These are phyloP conservation scores for Arthrobotrys sinensis DNA, from an alignment of 2,329 filamentous ascomycete genomes.

Conservation along the genomic window DNA sequence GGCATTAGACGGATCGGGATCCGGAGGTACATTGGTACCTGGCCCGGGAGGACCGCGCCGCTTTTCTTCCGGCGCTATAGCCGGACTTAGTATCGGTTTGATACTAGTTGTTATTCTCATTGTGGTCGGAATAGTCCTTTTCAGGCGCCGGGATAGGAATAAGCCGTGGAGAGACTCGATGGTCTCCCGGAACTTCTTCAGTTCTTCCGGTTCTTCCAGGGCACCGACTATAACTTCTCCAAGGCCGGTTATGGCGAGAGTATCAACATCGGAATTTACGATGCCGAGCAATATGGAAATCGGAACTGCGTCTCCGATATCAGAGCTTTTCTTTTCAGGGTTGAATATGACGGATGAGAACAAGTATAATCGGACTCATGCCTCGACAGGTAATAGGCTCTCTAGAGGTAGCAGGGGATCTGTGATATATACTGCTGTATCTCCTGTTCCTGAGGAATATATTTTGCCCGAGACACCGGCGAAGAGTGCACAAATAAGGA, in stretches of 20 bases:
- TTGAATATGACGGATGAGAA: conserved; percentile 43
- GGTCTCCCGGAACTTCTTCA: neutral
- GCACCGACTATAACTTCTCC: conserved; percentile 26
- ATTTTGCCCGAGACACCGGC: conserved; percentile 36
- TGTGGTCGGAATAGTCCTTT: conserved; percentile 2
- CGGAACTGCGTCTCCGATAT: conserved; percentile 36
- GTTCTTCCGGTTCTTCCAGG: conserved; percentile 4
- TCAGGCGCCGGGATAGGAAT: conserved; percentile 3
- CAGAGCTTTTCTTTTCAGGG: conserved; percentile 49
- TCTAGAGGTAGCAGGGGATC: conserved; percentile 46
- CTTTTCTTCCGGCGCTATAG: conserved; percentile 36
- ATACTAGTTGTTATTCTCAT: conserved; percentile 9
- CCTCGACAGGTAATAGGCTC: conserved; percentile 14
- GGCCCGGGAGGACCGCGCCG: neutral
- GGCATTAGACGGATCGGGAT: neutral
- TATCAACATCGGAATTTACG: conserved; percentile 17
- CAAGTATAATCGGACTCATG: neutral
- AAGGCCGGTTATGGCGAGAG: conserved; percentile 15
- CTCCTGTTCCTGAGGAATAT: conserved; percentile 56
- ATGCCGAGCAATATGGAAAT: neutral
- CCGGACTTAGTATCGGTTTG: conserved; percentile 36
- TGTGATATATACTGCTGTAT: conserved; percentile 23
- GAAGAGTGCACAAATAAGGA: conserved; percentile 1
- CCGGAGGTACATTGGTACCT: neutral
- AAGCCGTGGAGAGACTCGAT: neutral